Evolutionary conservation across 345 rosid species (phyloP).

Genomic region (Boechera stricta): DNA sequence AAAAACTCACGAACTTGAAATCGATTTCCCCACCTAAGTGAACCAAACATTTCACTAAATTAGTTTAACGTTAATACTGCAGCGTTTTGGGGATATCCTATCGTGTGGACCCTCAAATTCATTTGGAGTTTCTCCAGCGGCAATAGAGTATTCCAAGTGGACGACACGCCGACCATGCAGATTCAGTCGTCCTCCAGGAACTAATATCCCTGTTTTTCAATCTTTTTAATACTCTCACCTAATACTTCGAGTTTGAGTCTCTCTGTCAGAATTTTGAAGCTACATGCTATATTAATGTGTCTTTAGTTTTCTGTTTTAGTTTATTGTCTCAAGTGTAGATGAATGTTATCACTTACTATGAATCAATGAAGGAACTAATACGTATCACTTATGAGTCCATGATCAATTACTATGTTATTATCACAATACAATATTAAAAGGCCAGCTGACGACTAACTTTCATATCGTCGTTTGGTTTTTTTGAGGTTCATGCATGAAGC

Average conservation of each 20-base stretch:
- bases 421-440: too few relatives aligned
- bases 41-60: neutral
- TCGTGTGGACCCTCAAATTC: slow-evolving; percentile 9
- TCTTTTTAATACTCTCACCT: neutral
- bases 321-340: neutral
- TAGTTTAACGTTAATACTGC: neutral
- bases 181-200: slow-evolving; percentile 21
- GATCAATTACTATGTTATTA: too few relatives aligned
- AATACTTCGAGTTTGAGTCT: neutral
- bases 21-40: neutral
- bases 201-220: slow-evolving; percentile 5
- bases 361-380: too few relatives aligned
- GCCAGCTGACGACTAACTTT: too few relatives aligned
- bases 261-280: neutral
- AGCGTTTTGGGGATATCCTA: neutral
- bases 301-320: neutral
- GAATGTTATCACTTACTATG: too few relatives aligned
- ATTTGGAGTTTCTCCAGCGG: slow-evolving; percentile 28
- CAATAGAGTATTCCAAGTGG: slow-evolving; percentile 16
- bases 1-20: neutral
- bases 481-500: too few relatives aligned
- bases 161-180: slow-evolving; percentile 4
- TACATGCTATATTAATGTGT: neutral
- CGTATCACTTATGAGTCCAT: too few relatives aligned
- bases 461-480: too few relatives aligned